These are phyloP conservation scores for Catharanthus roseus DNA, from an alignment of 257 asterid species.

Conservation along the genomic window DNA sequence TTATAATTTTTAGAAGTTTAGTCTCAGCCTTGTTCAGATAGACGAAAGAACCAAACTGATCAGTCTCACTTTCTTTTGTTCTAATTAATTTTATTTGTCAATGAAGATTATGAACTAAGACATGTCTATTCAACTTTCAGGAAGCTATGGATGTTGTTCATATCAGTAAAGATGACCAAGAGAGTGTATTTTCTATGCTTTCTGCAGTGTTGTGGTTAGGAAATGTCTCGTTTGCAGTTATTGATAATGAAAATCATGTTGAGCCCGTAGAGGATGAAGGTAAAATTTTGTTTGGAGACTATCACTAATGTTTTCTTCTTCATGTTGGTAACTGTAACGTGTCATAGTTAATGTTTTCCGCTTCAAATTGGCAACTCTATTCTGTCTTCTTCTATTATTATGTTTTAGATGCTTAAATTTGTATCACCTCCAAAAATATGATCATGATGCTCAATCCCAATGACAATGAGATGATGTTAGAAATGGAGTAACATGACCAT, in stretches of 20 bases:
- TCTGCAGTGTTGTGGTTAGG: constrained; percentile 99
- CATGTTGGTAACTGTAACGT: too few species aligned
- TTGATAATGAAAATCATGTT: constrained; percentile 88
- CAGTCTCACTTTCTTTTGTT: background rate
- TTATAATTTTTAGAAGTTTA: constrained; percentile 1
- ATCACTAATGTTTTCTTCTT: background rate
- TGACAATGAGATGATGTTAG: too few species aligned
- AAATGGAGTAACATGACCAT: background rate
- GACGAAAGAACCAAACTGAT: background rate
- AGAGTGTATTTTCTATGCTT: constrained; percentile 87
- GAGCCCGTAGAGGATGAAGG: constrained; percentile 96
- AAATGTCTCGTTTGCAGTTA: constrained; percentile 61
- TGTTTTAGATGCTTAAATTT: background rate
- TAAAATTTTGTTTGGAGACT: constrained; percentile 7
- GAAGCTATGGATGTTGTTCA: constrained; percentile 96
- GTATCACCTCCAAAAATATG: background rate
- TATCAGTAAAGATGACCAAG: constrained; percentile 81
- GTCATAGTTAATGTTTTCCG: too few species aligned
- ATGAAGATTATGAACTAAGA: constrained; percentile 8
- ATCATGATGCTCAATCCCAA: background rate
- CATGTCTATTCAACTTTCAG: constrained; percentile 33
- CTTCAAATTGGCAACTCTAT: background rate
- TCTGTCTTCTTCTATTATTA: background rate
- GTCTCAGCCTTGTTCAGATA: background rate
- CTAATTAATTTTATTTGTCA: background rate